These are phyloP conservation scores for Colletotrichum tropicicola DNA, from an alignment of 2,329 filamentous ascomycete genomes.

Conservation along the genomic window DNA sequence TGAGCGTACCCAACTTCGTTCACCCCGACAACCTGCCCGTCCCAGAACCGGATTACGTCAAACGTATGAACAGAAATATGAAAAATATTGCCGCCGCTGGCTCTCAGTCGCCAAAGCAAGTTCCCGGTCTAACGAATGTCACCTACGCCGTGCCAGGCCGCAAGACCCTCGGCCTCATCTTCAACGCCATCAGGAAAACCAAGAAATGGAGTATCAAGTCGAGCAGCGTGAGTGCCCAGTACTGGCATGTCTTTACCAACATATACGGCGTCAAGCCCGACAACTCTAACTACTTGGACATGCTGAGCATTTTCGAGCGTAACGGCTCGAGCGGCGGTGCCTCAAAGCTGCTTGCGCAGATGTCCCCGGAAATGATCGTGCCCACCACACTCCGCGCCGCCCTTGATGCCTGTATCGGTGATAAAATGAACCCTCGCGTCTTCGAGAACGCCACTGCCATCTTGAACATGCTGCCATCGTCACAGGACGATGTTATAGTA, in stretches of 20 bases:
- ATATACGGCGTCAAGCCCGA: slow-evolving; percentile 75
- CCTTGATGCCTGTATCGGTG: slow-evolving; percentile 77
- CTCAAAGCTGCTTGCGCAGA: slow-evolving; percentile 64
- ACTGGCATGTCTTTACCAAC: slow-evolving; percentile 79
- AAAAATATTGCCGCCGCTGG: slow-evolving; percentile 30
- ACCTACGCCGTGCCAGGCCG: slow-evolving; percentile 55
- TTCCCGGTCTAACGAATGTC: slow-evolving; percentile 18
- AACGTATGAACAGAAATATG: slow-evolving; percentile 31
- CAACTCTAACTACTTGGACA: slow-evolving; percentile 71
- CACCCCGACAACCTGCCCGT: slow-evolving; percentile 30
- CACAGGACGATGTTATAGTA: background rate
- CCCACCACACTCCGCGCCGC: slow-evolving; percentile 74
- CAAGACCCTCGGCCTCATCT: slow-evolving; percentile 74
- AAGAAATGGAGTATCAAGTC: background rate
- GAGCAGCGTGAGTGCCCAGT: slow-evolving; percentile 69
- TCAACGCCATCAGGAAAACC: slow-evolving; percentile 64
- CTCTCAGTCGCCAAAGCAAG: slow-evolving; percentile 1
- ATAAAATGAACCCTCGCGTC: slow-evolving; percentile 78
- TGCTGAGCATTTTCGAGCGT: slow-evolving; percentile 73
- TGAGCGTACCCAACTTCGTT: slow-evolving; percentile 71
- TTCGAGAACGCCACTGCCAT: slow-evolving; percentile 72
- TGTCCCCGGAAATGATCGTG: slow-evolving; percentile 55
- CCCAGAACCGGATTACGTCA: background rate
- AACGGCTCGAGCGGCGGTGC: slow-evolving; percentile 72
- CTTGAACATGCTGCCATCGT: slow-evolving; percentile 67